Percentiles rank a stretch among this genome's conserved stretches.
phyloP scores from a whole-genome alignment of 306 rosid species.

The Quercus variabilis region DNA sequence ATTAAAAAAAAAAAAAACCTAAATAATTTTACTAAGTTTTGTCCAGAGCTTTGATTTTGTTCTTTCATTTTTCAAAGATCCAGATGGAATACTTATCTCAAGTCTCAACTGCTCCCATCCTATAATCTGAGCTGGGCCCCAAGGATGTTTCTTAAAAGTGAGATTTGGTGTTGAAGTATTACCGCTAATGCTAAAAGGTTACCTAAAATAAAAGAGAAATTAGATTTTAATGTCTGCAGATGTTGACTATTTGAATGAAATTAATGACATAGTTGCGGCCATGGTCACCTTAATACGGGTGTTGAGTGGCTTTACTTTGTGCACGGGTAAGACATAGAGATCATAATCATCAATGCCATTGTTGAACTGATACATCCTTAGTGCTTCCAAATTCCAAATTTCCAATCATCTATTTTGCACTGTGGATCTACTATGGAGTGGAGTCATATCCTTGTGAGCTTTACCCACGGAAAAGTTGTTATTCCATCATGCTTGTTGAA shows the following conservation, averaged over 20 bases:
- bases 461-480: background rate
- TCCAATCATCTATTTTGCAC: background rate
- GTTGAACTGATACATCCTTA: background rate
- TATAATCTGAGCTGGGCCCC: background rate
- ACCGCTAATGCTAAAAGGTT: too few species aligned
- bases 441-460: background rate
- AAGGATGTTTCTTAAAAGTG: background rate
- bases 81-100: background rate
- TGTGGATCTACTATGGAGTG: background rate
- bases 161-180: background rate
- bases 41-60: background rate
- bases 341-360: background rate
- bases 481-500: background rate
- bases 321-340: background rate
- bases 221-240: too few species aligned
- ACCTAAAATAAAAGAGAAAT: too few species aligned
- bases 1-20: too few species aligned
- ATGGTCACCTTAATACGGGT: background rate
- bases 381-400: background rate
- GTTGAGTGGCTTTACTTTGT: background rate
- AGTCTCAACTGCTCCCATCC: background rate
- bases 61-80: background rate
- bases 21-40: too few species aligned
- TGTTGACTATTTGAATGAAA: background rate
- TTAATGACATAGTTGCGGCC: background rate